Evolutionary conservation across 768 basidiomycete genomes (phyloP).

Genomic region (Pleurotus salmoneostramineus): DNA sequence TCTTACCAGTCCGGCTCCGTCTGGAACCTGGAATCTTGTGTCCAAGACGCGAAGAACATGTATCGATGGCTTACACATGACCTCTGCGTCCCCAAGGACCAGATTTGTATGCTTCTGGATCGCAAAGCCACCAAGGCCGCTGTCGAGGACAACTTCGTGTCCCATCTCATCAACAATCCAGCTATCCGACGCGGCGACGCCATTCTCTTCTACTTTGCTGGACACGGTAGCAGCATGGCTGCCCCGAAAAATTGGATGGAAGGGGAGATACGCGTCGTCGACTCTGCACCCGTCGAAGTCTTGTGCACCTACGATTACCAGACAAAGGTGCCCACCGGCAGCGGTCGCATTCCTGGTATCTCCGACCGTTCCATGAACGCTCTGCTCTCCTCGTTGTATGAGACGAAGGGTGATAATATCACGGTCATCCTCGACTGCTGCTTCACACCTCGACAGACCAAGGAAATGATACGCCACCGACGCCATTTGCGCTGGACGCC

Average conservation of each 20-base stretch:
- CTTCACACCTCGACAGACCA: conserved; percentile 42
- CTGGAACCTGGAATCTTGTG: conserved; percentile 66
- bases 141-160: conserved; percentile 59
- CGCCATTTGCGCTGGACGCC: conserved; percentile 55
- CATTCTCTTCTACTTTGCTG: conserved; percentile 67
- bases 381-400: conserved; percentile 53
- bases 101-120: conserved; percentile 55
- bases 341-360: conserved; percentile 53
- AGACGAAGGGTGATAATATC: conserved; percentile 64
- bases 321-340: conserved; percentile 30
- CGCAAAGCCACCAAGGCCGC: conserved; percentile 54
- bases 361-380: conserved; percentile 64
- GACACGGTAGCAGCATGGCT: conserved; percentile 59
- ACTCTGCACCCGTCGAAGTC: conserved; percentile 42
- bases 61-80: conserved; percentile 53
- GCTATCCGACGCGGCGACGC: conserved; percentile 59
- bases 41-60: conserved; percentile 58
- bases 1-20: conserved; percentile 60
- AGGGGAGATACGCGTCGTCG: conserved; percentile 20
- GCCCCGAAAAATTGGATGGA: conserved; percentile 63
- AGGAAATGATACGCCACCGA: conserved; percentile 37
- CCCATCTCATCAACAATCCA: conserved; percentile 60
- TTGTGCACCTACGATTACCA: conserved; percentile 69
- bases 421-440: conserved; percentile 66
- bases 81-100: conserved; percentile 53